Evolutionary conservation across 768 basidiomycete genomes (phyloP), one percentile per base, ranked within the genome.

Genomic region (Pleurotus djamor): DNA sequence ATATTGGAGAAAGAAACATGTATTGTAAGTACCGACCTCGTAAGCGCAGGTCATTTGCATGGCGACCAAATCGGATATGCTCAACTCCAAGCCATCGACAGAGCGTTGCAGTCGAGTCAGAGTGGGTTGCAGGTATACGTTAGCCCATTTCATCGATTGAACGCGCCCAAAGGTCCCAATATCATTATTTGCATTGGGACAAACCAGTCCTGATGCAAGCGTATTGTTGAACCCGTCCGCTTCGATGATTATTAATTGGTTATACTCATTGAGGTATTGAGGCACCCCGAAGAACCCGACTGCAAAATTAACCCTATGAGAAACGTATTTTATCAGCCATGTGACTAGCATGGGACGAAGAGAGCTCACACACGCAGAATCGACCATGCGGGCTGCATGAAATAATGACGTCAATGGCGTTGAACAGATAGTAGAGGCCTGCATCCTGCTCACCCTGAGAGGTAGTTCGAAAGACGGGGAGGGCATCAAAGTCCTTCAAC

Each of bases 1-100:
- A 13, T 38, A 17, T 35, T 33, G 6, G 5, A 17, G 41, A 49
- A 21, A 5, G 45, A 47, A 52, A 44, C n/a, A 52, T 28, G 21
- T 28, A n/a, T 12, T 41, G 8, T n/a, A n/a, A 5, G n/a, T 56
- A 63, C 59, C 0, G 56, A 86, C 88, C 78, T 92, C 90, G 63
- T 90, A 91, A 6, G 88, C 87, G 64, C 90, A 91, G 62, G 85
- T 72, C 66, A 85, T 80, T 62, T 89, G 88, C 78, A 89, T 82
- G 3, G 75, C 79, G 48, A 83, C 82, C 5, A 87, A 66, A 63
- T 87, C 83, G 12, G 77, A 71, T 7, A 80, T 69, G 12, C 74
- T 80, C 50, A 90, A 71, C 9, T 78, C 68, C 45, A 84, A 77
- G 3, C 87, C 88, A 7, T 75, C 63, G 9, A 91, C 58, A 48